Evolutionary conservation across 1,139 yeast species (phyloP).

Genomic region (Lipomyces yarrowii): DNA sequence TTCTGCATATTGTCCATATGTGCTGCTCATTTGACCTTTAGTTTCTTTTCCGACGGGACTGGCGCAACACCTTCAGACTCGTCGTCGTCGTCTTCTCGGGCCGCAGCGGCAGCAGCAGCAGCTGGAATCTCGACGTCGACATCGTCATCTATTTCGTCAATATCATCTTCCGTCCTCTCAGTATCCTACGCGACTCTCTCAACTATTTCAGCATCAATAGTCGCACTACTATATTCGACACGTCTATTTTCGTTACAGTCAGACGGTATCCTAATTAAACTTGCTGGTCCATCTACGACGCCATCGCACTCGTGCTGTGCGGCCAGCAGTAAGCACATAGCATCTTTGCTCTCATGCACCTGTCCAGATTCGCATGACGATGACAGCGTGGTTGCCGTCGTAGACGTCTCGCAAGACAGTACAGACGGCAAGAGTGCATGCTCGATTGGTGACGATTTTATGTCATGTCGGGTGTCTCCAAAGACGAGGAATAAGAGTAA

Average conservation of each 20-base stretch:
- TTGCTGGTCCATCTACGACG: neutral
- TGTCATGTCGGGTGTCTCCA: constrained; percentile 22
- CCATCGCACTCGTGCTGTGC: constrained; percentile 6
- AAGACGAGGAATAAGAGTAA: neutral
- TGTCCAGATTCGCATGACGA: constrained; percentile 6
- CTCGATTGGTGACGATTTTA: constrained; percentile 28
- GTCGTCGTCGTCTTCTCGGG: constrained; percentile 1
- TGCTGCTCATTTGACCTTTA: constrained; percentile 9
- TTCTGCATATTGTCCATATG: constrained; percentile 15
- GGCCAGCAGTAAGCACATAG: constrained; percentile 4
- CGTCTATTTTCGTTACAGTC: neutral
- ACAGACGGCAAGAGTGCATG: constrained; percentile 6
- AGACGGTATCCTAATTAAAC: neutral
- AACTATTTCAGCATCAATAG: neutral
- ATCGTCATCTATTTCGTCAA: constrained; percentile 3
- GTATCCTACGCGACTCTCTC: constrained; percentile 5
- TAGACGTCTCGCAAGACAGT: neutral
- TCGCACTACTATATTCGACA: constrained; percentile 4
- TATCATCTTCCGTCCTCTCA: constrained; percentile 6
- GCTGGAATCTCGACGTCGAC: constrained; percentile 14
- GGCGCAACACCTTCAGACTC: neutral
- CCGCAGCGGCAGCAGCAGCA: constrained; percentile 19
- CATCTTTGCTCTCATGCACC: neutral
- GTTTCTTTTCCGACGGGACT: constrained; percentile 1
- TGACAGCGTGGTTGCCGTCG: neutral